A percentile compares a stretch with the other conserved stretches of the same genome.
Evolutionary conservation across 2,329 filamentous ascomycete genomes (phyloP).

Genomic region (Calonectria fujianensis): DNA sequence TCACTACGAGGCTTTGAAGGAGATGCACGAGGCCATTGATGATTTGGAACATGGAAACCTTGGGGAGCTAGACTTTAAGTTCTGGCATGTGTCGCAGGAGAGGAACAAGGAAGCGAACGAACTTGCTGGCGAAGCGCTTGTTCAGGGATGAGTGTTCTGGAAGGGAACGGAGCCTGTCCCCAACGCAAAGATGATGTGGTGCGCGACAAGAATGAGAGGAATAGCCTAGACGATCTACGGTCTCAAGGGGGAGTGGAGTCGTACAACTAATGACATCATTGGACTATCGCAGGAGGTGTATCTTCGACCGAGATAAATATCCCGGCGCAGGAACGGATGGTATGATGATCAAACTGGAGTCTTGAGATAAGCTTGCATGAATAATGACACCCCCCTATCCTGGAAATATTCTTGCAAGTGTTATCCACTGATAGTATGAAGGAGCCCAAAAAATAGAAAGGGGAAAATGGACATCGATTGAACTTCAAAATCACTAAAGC

Average conservation of each 20-base stretch:
- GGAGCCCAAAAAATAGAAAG: background rate
- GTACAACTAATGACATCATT: background rate
- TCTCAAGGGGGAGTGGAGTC: background rate
- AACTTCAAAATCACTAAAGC: background rate
- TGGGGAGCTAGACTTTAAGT: background rate
- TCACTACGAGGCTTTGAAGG: background rate
- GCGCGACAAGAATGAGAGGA: background rate
- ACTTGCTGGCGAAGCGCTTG: background rate
- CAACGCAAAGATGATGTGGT: background rate
- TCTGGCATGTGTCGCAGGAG: slow-evolving; percentile 7
- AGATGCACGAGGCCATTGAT: background rate
- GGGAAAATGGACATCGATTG: background rate
- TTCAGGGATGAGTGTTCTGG: background rate
- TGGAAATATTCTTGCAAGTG: background rate
- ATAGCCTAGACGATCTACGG: background rate
- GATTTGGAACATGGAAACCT: background rate
- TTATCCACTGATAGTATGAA: background rate
- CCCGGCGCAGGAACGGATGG: no score
- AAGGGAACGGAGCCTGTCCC: background rate
- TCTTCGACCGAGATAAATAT: background rate
- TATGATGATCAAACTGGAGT: no score
- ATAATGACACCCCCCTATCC: no score
- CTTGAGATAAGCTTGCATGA: no score
- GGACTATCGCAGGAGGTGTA: background rate
- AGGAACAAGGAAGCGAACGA: background rate